Percentiles rank a stretch among this genome's conserved stretches.
Conservation (phyloP, 306 rosid species). For the Trifolium subterraneum region DNA sequence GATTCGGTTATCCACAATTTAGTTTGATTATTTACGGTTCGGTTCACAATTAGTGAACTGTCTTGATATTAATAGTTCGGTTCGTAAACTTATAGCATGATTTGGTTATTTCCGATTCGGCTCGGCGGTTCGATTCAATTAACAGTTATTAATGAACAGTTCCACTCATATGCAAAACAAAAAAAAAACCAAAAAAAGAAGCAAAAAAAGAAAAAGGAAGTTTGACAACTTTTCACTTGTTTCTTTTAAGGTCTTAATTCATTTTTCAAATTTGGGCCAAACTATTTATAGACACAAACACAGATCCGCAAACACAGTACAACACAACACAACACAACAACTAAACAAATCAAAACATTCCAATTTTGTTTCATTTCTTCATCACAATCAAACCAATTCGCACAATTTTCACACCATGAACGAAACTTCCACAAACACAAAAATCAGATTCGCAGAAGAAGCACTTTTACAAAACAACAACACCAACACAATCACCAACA, state of each 20-base stretch:
- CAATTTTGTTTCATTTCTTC: not conserved
- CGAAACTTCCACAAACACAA: not conserved
- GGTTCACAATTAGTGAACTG: too few relatives aligned
- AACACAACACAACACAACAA: not conserved
- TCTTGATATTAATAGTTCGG: too few relatives aligned
- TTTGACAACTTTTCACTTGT: not conserved
- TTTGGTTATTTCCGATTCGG: too few relatives aligned
- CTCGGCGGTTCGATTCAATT: too few relatives aligned
- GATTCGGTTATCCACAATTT: too few relatives aligned
- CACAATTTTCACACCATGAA: constrained; percentile 5
- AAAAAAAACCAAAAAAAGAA: too few relatives aligned
- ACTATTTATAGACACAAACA: not conserved
- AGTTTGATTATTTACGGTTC: too few relatives aligned
- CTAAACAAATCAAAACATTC: not conserved
- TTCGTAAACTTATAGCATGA: too few relatives aligned
- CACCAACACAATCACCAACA: not conserved
- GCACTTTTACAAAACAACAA: constrained; percentile 34
- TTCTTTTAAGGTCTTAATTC: not conserved
- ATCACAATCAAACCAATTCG: too few relatives aligned
- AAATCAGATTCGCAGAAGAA: constrained; percentile 41
- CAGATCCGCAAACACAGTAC: not conserved
- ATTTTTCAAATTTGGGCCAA: not conserved
- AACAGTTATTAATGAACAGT: too few relatives aligned
- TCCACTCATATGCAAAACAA: too few relatives aligned
- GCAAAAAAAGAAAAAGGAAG: too few relatives aligned